Conservation (phyloP, 129 eudicot species). For the Helianthus tuberosus region DNA sequence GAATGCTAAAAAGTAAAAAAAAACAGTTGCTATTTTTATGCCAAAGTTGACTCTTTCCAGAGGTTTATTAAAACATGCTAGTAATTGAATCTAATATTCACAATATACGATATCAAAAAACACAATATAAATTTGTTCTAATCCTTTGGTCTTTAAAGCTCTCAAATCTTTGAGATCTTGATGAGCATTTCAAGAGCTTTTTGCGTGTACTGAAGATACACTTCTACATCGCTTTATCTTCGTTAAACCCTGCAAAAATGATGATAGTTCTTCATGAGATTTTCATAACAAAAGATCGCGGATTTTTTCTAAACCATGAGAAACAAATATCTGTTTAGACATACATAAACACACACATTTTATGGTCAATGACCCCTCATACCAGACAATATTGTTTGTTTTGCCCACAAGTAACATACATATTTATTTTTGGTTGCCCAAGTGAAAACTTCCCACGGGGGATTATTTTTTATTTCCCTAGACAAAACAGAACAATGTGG, state of each 20-base stretch:
- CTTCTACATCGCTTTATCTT: conserved; percentile 70
- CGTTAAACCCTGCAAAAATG: conserved; percentile 40
- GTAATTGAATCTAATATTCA: conserved; percentile 25
- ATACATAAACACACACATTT: neutral
- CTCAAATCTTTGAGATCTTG: neutral
- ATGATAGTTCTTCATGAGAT: conserved; percentile 11
- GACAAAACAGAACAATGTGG: neutral
- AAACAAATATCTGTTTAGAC: too few species aligned
- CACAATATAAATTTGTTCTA: neutral
- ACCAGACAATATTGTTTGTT: too few species aligned
- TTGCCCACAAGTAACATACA: too few species aligned
- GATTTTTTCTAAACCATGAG: too few species aligned
- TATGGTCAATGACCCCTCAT: neutral
- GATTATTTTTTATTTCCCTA: too few species aligned
- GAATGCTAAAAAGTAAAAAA: too few species aligned
- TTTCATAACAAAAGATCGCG: neutral
- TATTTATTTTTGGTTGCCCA: too few species aligned
- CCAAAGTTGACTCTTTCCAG: too few species aligned
- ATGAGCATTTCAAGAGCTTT: conserved; percentile 36
- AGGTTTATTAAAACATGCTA: too few species aligned
- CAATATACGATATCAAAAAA: neutral
- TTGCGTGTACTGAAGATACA: conserved; percentile 47
- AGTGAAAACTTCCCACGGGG: too few species aligned
- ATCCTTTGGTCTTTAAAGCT: neutral
- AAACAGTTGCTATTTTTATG: too few species aligned